A percentile compares a stretch with the other conserved stretches of the same genome.
phyloP scores from a whole-genome alignment of 2,329 filamentous ascomycete genomes.

The Atkinsonella hypoxylon region DNA sequence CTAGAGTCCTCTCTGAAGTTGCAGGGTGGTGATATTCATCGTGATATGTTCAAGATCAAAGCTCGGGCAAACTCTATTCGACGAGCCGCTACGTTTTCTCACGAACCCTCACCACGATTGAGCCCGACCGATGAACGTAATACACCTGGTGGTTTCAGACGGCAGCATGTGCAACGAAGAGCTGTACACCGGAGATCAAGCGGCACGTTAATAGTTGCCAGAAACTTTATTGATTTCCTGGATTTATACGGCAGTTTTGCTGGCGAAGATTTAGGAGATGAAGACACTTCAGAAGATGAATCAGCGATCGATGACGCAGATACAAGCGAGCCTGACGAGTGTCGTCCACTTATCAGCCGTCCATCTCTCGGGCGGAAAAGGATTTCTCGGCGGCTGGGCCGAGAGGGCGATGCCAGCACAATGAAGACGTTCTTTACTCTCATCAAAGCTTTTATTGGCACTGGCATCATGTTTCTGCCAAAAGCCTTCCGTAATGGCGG shows the following conservation, averaged over 20 bases:
- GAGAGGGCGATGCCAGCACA: conserved; percentile 52
- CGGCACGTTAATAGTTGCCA: conserved; percentile 41
- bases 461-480: conserved; percentile 71
- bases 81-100: conserved; percentile 57
- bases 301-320: conserved; percentile 36
- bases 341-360: conserved; percentile 37
- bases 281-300: conserved; percentile 42
- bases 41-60: conserved; percentile 64
- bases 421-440: conserved; percentile 67
- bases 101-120: conserved; percentile 27
- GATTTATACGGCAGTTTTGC: conserved; percentile 68
- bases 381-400: conserved; percentile 31
- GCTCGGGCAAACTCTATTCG: conserved; percentile 38
- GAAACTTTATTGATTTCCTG: conserved; percentile 64
- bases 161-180: conserved; percentile 26
- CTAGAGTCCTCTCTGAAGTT: conserved; percentile 53
- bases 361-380: conserved; percentile 36
- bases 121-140: conserved; percentile 19
- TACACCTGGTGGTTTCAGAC: conserved; percentile 36
- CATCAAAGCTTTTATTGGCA: conserved; percentile 68
- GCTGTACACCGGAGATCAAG: conserved; percentile 25
- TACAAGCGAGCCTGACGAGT: conserved; percentile 32
- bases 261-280: conserved; percentile 53
- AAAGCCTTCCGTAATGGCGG: conserved; percentile 72
- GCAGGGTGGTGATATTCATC: conserved; percentile 68